phyloP scores from a whole-genome alignment of 495 filamentous ascomycete species.

The Neurospora hispaniola region DNA sequence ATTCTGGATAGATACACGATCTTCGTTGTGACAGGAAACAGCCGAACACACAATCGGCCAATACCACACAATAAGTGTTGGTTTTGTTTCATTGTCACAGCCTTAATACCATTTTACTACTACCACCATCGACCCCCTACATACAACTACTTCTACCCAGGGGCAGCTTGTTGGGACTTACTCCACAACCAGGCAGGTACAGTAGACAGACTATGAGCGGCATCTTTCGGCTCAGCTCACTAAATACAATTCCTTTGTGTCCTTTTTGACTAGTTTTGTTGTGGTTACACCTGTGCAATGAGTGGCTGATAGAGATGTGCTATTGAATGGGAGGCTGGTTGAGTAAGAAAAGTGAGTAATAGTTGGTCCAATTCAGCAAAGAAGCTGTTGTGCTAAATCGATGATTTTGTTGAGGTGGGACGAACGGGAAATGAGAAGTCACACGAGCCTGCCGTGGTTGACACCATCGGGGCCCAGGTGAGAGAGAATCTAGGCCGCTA shows the following conservation, averaged over 20 bases:
- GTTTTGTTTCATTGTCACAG: too few species aligned
- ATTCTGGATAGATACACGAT: not conserved
- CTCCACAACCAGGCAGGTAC: not conserved
- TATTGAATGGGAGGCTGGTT: not conserved
- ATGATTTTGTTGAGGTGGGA: not conserved
- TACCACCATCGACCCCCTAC: not conserved
- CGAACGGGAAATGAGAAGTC: not conserved
- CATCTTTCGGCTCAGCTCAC: not conserved
- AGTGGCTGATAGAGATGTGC: not conserved
- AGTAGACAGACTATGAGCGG: not conserved
- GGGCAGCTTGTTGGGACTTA: not conserved
- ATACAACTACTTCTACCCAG: not conserved
- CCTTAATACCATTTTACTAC: not conserved
- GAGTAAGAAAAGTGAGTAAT: not conserved
- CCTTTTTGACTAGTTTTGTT: not conserved
- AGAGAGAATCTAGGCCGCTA: not conserved
- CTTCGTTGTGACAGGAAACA: too few species aligned
- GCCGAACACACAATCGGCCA: too few species aligned
- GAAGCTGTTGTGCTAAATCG: not conserved
- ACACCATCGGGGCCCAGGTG: not conserved
- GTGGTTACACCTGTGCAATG: not conserved
- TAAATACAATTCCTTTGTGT: not conserved
- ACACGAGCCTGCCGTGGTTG: not conserved
- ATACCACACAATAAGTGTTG: too few species aligned
- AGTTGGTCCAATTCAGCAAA: not conserved